Evolutionary conservation across 768 basidiomycete genomes (phyloP).

Genomic region (Neoboletus subvelutipes): DNA sequence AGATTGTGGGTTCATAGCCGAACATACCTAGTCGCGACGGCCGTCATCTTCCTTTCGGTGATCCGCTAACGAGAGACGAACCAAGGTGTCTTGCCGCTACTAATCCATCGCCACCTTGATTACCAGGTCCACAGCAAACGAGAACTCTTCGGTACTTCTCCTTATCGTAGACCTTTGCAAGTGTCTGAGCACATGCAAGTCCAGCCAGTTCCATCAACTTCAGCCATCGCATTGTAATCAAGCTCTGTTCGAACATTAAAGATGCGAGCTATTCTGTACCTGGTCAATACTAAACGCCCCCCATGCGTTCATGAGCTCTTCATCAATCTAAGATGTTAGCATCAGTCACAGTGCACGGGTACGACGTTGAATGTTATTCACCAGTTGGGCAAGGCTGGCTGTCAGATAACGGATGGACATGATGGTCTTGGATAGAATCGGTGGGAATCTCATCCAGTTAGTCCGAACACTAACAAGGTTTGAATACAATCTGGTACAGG

Average conservation of each 20-base stretch:
- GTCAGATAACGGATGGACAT: constrained; percentile 68
- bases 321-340: constrained; percentile 68
- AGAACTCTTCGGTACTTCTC: constrained; percentile 73
- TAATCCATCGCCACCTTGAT: constrained; percentile 95
- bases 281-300: constrained; percentile 96
- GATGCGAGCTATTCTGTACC: constrained; percentile 38
- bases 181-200: constrained; percentile 85
- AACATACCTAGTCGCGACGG: constrained; percentile 66
- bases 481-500: constrained; percentile 4
- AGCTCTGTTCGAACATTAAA: not conserved
- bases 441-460: not conserved
- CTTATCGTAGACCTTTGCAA: constrained; percentile 73
- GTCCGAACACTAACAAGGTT: too few relatives aligned
- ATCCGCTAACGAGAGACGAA: constrained; percentile 32
- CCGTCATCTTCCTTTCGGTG: not conserved
- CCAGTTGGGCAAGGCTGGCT: constrained; percentile 76
- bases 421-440: constrained; percentile 2
- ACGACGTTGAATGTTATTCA: constrained; percentile 19
- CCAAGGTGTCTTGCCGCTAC: constrained; percentile 95
- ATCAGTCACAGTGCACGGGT: not conserved
- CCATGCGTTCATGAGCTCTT: constrained; percentile 84
- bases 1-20: constrained; percentile 85
- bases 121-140: constrained; percentile 97
- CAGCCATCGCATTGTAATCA: not conserved
- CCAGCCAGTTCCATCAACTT: constrained; percentile 98